These are phyloP conservation scores for Coniochaeta sp. DNA, from an alignment of 2,329 filamentous ascomycete species.

Conservation along the genomic window DNA sequence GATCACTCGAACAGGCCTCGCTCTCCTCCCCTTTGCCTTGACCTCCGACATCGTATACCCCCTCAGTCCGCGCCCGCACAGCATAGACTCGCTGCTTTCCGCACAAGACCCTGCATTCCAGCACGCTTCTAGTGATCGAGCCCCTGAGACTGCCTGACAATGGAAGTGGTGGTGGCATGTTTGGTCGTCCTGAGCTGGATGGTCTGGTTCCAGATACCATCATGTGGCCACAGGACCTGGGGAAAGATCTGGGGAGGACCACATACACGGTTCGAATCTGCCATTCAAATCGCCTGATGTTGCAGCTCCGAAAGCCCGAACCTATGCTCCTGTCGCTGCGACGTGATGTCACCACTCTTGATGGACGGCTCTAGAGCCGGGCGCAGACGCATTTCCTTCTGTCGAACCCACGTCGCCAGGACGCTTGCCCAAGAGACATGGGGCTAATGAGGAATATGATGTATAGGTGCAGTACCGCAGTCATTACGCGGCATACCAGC, in stretches of 20 bases:
- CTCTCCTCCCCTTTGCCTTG: slow-evolving; percentile 6
- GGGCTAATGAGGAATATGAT: slow-evolving; percentile 24
- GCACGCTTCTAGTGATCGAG: not conserved
- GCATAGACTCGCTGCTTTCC: not conserved
- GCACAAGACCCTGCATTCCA: not conserved
- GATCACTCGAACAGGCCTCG: slow-evolving; percentile 16
- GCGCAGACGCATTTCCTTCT: not conserved
- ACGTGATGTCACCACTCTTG: not conserved
- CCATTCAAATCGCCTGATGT: not conserved
- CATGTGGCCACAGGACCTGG: not conserved
- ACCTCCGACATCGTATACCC: slow-evolving; percentile 1
- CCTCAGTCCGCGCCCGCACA: not conserved
- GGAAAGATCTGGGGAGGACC: too few relatives aligned
- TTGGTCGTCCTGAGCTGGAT: not conserved
- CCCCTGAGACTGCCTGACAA: not conserved
- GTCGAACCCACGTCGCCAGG: not conserved
- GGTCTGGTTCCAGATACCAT: not conserved
- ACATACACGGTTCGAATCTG: not conserved
- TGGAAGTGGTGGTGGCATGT: not conserved
- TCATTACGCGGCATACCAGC: slow-evolving; percentile 54
- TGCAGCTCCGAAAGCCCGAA: not conserved
- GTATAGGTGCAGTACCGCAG: slow-evolving; percentile 51
- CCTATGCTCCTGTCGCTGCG: not conserved
- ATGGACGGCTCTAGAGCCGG: not conserved
- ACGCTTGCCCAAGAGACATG: slow-evolving; percentile 1